phyloP scores from a whole-genome alignment of 2,329 filamentous ascomycete species.

The Exophiala sp. region DNA sequence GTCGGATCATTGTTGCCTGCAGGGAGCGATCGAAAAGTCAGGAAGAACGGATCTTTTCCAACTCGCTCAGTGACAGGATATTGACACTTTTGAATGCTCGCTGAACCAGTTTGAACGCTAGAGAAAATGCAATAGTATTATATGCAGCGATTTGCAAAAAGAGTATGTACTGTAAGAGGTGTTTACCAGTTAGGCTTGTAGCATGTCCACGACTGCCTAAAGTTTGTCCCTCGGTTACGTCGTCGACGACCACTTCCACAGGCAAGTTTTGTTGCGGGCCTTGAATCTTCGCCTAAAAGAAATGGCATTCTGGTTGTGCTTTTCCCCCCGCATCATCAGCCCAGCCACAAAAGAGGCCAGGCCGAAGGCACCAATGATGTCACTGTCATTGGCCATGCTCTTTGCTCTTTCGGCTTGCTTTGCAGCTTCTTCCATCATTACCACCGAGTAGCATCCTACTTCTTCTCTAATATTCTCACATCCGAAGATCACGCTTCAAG shows the following conservation, averaged over 20 bases:
- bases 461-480: background rate
- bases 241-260: too few species aligned
- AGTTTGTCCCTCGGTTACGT: too few species aligned
- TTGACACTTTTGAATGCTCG: too few species aligned
- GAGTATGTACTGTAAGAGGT: too few species aligned
- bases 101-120: background rate
- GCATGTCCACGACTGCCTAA: too few species aligned
- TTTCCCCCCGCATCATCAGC: constrained; percentile 2
- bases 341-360: background rate
- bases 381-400: constrained; percentile 6
- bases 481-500: background rate
- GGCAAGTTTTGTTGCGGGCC: too few species aligned
- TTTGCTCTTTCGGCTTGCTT: constrained; percentile 3
- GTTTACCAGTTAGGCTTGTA: too few species aligned
- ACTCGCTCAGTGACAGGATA: too few species aligned
- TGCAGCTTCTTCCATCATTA: constrained; percentile 7
- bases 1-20: background rate
- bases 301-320: background rate
- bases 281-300: too few species aligned
- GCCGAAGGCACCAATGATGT: constrained; percentile 16
- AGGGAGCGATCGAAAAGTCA: background rate
- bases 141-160: too few species aligned
- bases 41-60: background rate
- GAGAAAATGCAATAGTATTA: background rate
- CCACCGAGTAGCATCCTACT: constrained; percentile 1